phyloP scores from a whole-genome alignment of 495 filamentous ascomycete genomes.

The Thermothielavioides terrestris region DNA sequence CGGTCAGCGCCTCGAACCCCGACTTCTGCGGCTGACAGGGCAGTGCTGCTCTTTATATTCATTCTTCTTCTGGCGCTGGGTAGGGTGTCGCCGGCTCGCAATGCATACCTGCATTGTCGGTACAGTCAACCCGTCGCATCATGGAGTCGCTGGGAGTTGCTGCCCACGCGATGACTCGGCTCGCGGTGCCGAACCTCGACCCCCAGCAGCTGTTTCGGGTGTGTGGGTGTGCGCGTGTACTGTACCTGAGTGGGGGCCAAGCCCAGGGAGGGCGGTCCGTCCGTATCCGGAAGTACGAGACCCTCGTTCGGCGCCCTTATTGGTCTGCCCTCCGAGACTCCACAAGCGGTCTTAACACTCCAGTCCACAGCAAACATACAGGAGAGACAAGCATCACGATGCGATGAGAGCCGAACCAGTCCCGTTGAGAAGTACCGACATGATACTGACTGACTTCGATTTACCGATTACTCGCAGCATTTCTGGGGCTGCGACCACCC shows the following conservation, averaged over 20 bases:
- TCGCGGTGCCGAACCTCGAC: background rate
- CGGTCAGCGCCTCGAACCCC: background rate
- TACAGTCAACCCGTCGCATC: too few relatives aligned
- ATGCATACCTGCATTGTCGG: too few relatives aligned
- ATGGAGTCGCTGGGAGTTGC: too few relatives aligned
- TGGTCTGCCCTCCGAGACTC: conserved; percentile 10
- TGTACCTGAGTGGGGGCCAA: background rate
- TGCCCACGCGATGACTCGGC: too few relatives aligned
- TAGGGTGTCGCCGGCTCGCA: too few relatives aligned
- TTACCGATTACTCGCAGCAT: background rate
- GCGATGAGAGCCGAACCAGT: too few relatives aligned
- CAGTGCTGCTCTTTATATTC: background rate
- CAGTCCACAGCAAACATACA: too few relatives aligned
- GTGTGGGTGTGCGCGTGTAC: background rate
- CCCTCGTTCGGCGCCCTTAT: conserved; percentile 11
- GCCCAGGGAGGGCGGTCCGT: background rate
- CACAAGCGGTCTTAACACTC: too few relatives aligned
- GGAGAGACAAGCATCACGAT: too few relatives aligned
- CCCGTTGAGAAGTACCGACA: too few relatives aligned
- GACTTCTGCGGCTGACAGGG: background rate
- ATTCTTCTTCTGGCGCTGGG: too few relatives aligned
- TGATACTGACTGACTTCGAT: background rate
- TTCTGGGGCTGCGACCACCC: background rate
- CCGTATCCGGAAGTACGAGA: conserved; percentile 19
- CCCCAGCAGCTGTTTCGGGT: background rate